phyloP scores from a whole-genome alignment of 805 yeast species.

The Saccharomyces kudriavzevii region DNA sequence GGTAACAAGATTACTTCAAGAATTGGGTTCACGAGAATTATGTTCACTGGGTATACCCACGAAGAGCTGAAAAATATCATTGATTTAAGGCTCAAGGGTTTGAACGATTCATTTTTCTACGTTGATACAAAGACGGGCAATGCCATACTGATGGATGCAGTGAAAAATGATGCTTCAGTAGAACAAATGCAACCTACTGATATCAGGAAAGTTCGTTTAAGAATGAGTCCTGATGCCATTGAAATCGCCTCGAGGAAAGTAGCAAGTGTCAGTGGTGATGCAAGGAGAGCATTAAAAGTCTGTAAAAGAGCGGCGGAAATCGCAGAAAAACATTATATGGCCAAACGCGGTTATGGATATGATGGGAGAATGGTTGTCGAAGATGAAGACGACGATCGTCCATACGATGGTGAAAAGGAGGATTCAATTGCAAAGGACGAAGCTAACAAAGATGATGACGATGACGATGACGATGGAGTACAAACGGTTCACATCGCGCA shows the following conservation, averaged over 20 bases:
- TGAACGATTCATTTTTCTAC: constrained; percentile 32
- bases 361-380: constrained; percentile 15
- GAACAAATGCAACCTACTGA: constrained; percentile 8
- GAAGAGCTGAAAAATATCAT: constrained; percentile 72
- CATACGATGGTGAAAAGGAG: constrained; percentile 13
- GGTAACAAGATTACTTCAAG: constrained; percentile 88
- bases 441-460: constrained; percentile 9
- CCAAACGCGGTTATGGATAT: constrained; percentile 28
- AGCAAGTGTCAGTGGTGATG: constrained; percentile 96
- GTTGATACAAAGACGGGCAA: constrained; percentile 33
- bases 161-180: constrained; percentile 8
- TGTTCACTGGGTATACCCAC: constrained; percentile 82
- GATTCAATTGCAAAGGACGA: constrained; percentile 7
- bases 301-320: constrained; percentile 85
- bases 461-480: constrained; percentile 31
- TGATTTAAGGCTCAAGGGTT: constrained; percentile 51
- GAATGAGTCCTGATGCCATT: constrained; percentile 61
- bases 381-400: constrained; percentile 8
- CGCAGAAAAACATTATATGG: constrained; percentile 57
- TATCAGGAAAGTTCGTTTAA: constrained; percentile 28
- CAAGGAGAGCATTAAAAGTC: constrained; percentile 81
- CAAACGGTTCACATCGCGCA: constrained; percentile 63
- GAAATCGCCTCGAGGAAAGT: constrained; percentile 90
- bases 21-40: constrained; percentile 77
- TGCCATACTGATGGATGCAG: constrained; percentile 25